A percentile compares a stretch with the other conserved stretches of the same genome.
phyloP scores from a whole-genome alignment of 345 rosid species.

The Populus nigra region DNA sequence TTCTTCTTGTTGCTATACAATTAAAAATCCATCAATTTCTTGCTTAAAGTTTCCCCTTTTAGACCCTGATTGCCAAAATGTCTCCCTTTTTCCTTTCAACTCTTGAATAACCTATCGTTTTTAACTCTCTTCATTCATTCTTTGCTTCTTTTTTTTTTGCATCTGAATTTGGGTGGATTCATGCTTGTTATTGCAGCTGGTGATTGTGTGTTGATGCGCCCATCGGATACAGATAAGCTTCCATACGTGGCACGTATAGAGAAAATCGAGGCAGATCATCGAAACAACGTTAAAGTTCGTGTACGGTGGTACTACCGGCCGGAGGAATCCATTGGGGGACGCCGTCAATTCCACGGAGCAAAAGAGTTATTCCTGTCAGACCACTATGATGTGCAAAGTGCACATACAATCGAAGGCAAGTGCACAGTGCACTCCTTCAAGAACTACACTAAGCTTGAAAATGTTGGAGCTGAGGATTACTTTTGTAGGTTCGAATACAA shows the following conservation, averaged over 20 bases:
- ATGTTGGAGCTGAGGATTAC: constrained; percentile 82
- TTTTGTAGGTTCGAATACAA: constrained; percentile 79
- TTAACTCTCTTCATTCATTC: not conserved
- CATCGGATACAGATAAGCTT: constrained; percentile 70
- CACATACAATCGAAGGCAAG: constrained; percentile 79
- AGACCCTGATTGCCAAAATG: constrained; percentile 4
- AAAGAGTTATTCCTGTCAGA: constrained; percentile 80
- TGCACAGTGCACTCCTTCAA: constrained; percentile 80
- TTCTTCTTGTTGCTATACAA: not conserved
- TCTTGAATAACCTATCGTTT: not conserved
- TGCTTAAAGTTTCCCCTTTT: no score
- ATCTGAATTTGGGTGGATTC: not conserved
- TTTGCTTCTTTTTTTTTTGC: not conserved
- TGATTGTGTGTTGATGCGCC: constrained; percentile 84
- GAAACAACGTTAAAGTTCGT: constrained; percentile 71
- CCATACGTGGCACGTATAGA: constrained; percentile 84
- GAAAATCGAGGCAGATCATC: constrained; percentile 73
- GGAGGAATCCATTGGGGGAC: constrained; percentile 83
- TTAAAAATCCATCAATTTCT: not conserved
- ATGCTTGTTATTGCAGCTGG: constrained; percentile 45
- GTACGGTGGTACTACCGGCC: constrained; percentile 85
- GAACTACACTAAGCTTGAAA: constrained; percentile 76
- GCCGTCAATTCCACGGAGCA: constrained; percentile 84
- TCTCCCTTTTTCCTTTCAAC: constrained; percentile 1
- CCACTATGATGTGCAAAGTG: constrained; percentile 73